These are phyloP conservation scores for Metschnikowia noctiluminum DNA, from an alignment of 805 yeast genomes.

Conservation along the genomic window DNA sequence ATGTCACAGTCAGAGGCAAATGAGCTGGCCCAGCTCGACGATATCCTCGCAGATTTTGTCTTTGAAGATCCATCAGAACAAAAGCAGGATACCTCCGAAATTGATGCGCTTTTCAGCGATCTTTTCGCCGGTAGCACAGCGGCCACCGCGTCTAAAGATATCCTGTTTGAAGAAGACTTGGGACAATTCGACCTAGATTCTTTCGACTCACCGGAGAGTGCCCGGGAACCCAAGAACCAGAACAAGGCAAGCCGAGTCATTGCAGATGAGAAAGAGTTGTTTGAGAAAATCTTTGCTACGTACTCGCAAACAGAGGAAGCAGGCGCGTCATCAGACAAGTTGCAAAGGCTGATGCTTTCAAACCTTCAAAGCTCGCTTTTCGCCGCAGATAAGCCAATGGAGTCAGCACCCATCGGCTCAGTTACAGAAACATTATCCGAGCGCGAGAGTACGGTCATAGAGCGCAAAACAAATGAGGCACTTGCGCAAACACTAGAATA, in stretches of 20 bases:
- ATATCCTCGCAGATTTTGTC: slow-evolving; percentile 9
- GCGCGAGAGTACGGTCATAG: not conserved
- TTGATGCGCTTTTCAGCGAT: slow-evolving; percentile 6
- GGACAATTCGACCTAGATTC: slow-evolving; percentile 3
- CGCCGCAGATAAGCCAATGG: not conserved
- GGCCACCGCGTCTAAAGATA: not conserved
- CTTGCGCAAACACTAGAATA: slow-evolving; percentile 23
- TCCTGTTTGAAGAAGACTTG: slow-evolving; percentile 1
- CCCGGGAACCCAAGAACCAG: not conserved
- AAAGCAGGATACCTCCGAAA: not conserved
- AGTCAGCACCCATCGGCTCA: not conserved
- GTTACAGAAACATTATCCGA: slow-evolving; percentile 1
- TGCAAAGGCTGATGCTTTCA: slow-evolving; percentile 12
- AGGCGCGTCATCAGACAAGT: slow-evolving; percentile 1
- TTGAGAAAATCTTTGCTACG: slow-evolving; percentile 16
- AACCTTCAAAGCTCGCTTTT: slow-evolving; percentile 16
- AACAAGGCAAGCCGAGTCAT: not conserved
- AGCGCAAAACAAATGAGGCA: slow-evolving; percentile 12
- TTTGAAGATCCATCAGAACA: slow-evolving; percentile 1
- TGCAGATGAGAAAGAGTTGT: slow-evolving; percentile 15
- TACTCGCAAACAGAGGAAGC: slow-evolving; percentile 9
- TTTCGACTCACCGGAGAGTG: not conserved
- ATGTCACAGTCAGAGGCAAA: not conserved
- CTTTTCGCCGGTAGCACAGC: not conserved
- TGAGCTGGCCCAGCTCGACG: slow-evolving; percentile 7